phyloP scores from a whole-genome alignment of 352 stramenopile species.

The Phytophthora litchii region DNA sequence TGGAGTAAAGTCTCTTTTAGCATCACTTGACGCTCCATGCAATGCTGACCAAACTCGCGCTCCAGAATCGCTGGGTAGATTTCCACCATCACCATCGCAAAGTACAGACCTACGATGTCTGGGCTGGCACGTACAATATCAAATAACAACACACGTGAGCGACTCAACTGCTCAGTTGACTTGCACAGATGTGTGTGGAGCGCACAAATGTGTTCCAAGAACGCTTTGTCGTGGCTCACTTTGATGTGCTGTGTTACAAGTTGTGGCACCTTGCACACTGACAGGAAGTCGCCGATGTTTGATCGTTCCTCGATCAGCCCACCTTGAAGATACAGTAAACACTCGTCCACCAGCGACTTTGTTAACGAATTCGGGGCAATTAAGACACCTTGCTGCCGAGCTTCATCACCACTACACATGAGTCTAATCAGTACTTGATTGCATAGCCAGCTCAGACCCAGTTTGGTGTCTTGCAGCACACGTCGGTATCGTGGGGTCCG shows the following conservation, averaged over 20 bases:
- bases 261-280: conserved; percentile 4
- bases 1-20: conserved; percentile 42
- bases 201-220: conserved; percentile 47
- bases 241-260: conserved; percentile 5
- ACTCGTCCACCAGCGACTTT: conserved; percentile 29
- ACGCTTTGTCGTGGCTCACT: conserved; percentile 44
- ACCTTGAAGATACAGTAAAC: conserved; percentile 27
- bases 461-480: conserved; percentile 26
- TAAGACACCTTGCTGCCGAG: not conserved
- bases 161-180: conserved; percentile 17
- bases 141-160: conserved; percentile 49
- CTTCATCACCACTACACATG: conserved; percentile 1
- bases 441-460: conserved; percentile 33
- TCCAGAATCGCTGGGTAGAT: conserved; percentile 38
- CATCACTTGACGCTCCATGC: conserved; percentile 20
- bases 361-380: not conserved
- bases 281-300: conserved; percentile 18
- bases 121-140: conserved; percentile 47
- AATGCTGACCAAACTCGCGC: conserved; percentile 41
- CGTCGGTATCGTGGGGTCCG: conserved; percentile 32
- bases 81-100: conserved; percentile 42
- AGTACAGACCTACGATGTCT: conserved; percentile 53
- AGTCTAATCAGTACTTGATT: conserved; percentile 32
- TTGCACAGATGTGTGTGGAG: conserved; percentile 47
- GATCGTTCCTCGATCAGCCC: conserved; percentile 26